A percentile compares a stretch with the other conserved stretches of the same genome.
These are phyloP conservation scores for Lablab purpureus DNA, from an alignment of 306 rosid genomes.

Conservation along the genomic window DNA sequence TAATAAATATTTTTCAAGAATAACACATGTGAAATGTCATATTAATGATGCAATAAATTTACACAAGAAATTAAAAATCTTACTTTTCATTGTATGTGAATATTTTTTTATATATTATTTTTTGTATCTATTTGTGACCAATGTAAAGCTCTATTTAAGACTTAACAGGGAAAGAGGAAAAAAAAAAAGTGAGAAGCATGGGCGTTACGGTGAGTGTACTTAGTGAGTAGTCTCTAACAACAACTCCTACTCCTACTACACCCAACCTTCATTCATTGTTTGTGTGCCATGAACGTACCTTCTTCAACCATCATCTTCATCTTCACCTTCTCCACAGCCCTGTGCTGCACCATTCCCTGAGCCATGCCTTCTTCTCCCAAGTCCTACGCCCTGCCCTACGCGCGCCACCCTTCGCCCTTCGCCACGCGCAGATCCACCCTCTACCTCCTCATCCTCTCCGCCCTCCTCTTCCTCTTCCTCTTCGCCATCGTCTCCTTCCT, in stretches of 20 bases:
- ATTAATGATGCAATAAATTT: too few relatives aligned
- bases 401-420: conserved; percentile 46
- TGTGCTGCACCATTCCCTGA: conserved; percentile 23
- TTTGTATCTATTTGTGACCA: too few relatives aligned
- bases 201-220: too few relatives aligned
- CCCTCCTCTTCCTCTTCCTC: conserved; percentile 38
- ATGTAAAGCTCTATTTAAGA: too few relatives aligned
- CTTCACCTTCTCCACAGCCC: neutral
- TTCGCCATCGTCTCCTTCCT: conserved; percentile 55
- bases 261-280: neutral
- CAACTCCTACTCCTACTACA: too few relatives aligned
- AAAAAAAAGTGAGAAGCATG: too few relatives aligned
- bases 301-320: neutral
- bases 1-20: too few relatives aligned
- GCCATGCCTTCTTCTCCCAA: conserved; percentile 47
- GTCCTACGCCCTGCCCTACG: conserved; percentile 38
- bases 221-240: neutral
- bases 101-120: too few relatives aligned
- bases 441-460: conserved; percentile 23
- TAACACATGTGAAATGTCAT: too few relatives aligned
- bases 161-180: too few relatives aligned
- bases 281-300: conserved; percentile 10
- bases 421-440: conserved; percentile 61
- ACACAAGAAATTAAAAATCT: too few relatives aligned
- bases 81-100: too few relatives aligned